Evolutionary conservation across 495 filamentous ascomycete species (phyloP).

Genomic region (Penicillium riverlandense): DNA sequence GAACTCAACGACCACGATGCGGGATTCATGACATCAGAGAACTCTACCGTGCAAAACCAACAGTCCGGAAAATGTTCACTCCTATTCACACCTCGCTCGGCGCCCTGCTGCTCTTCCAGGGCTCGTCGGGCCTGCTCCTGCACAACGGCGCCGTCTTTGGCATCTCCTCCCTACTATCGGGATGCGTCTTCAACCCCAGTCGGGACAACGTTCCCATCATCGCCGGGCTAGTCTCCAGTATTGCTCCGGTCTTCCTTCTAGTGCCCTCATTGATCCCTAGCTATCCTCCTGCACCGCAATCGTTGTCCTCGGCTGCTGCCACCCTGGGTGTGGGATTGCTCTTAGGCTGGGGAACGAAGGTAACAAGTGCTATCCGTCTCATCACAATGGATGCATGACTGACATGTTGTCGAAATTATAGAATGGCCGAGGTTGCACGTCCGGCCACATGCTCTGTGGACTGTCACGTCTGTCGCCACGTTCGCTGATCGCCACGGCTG

Average conservation of each 20-base stretch:
- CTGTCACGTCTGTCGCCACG: slow-evolving; percentile 44
- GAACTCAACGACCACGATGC: not conserved
- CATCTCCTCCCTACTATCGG: slow-evolving; percentile 44
- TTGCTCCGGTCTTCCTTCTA: slow-evolving; percentile 30
- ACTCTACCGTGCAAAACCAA: not conserved
- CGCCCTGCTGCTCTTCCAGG: slow-evolving; percentile 47
- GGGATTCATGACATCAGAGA: not conserved
- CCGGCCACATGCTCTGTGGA: slow-evolving; percentile 56
- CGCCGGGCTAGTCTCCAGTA: slow-evolving; percentile 38
- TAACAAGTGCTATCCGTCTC: slow-evolving; percentile 8
- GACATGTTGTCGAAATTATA: slow-evolving; percentile 7
- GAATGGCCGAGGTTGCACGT: slow-evolving; percentile 50
- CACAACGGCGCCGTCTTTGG: slow-evolving; percentile 50
- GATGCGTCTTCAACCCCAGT: slow-evolving; percentile 27
- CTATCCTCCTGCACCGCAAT: slow-evolving; percentile 26
- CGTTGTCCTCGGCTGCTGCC: slow-evolving; percentile 24
- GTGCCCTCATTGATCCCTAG: slow-evolving; percentile 38
- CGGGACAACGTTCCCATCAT: slow-evolving; percentile 42
- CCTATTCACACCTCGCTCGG: slow-evolving; percentile 50
- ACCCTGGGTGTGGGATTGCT: slow-evolving; percentile 39
- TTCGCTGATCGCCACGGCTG: slow-evolving; percentile 44
- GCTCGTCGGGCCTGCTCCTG: slow-evolving; percentile 45
- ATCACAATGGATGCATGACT: not conserved
- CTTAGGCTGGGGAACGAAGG: slow-evolving; percentile 52
- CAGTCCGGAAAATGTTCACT: slow-evolving; percentile 45